Conservation (phyloP, 2,329 filamentous ascomycete genomes). For the Zelopaecilomyces penicillatus region DNA sequence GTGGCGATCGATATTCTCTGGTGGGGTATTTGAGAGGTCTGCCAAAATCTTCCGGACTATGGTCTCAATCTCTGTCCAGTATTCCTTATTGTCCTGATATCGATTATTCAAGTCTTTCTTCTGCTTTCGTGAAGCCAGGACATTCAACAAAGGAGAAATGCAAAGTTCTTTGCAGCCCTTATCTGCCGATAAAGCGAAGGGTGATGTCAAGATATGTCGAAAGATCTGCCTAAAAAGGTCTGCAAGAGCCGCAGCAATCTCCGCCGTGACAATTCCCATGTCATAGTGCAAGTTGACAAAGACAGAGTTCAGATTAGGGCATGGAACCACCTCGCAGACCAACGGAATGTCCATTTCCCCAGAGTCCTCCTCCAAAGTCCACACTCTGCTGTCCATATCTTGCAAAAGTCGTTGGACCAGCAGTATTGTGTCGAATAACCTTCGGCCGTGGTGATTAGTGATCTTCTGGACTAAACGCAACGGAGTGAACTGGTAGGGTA, state of each 20-base stretch:
- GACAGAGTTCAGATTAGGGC: conserved; percentile 41
- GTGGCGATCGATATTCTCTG: conserved; percentile 42
- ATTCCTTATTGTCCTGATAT: conserved; percentile 5
- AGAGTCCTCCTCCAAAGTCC: conserved; percentile 48
- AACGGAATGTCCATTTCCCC: conserved; percentile 67
- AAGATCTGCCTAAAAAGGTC: conserved; percentile 24
- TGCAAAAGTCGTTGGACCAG: conserved; percentile 63
- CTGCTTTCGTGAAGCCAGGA: conserved; percentile 15
- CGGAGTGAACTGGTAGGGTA: conserved; percentile 67
- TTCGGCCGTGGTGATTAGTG: conserved; percentile 32
- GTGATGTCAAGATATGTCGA: conserved; percentile 16
- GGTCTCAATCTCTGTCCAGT: conserved; percentile 45
- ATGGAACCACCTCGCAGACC: conserved; percentile 65
- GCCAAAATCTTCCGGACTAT: conserved; percentile 49
- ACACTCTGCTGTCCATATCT: conserved; percentile 46
- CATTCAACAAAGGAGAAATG: conserved; percentile 12
- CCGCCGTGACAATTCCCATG: conserved; percentile 27
- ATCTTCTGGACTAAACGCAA: conserved; percentile 60
- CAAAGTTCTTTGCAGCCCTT: conserved; percentile 15
- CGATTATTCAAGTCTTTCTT: conserved; percentile 8
- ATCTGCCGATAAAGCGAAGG: conserved; percentile 16
- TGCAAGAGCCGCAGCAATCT: conserved; percentile 19
- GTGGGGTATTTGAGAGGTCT: conserved; percentile 45
- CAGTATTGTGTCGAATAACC: conserved; percentile 72
- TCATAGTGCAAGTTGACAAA: conserved; percentile 56